Evolutionary conservation across 768 basidiomycete genomes (phyloP).

Genomic region (Austroboletus festivus): DNA sequence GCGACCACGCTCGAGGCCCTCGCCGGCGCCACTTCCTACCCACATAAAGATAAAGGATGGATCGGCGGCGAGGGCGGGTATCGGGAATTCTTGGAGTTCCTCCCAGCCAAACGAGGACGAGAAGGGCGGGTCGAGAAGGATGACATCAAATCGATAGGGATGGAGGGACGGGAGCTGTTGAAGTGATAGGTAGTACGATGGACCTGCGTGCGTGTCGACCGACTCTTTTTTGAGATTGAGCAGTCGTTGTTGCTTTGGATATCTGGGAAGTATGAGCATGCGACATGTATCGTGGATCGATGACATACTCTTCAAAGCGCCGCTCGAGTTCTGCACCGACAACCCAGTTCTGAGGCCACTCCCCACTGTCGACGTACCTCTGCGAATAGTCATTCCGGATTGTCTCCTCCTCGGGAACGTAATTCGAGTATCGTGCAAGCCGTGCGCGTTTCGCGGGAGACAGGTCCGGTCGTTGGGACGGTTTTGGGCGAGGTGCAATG

Average conservation of each 20-base stretch:
- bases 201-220: constrained; percentile 64
- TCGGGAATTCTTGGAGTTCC: constrained; percentile 74
- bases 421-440: constrained; percentile 68
- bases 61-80: constrained; percentile 81
- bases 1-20: constrained; percentile 87
- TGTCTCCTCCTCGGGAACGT: constrained; percentile 92
- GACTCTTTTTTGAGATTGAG: constrained; percentile 79
- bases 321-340: constrained; percentile 84
- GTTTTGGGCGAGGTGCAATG: constrained; percentile 32
- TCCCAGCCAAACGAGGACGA: constrained; percentile 86
- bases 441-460: constrained; percentile 76
- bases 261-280: constrained; percentile 46
- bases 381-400: constrained; percentile 94
- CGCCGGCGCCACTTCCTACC: constrained; percentile 89
- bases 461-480: constrained; percentile 44
- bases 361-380: constrained; percentile 85
- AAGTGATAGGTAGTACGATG: constrained; percentile 69
- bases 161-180: constrained; percentile 54
- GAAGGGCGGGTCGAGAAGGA: constrained; percentile 88
- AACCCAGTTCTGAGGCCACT: constrained; percentile 94
- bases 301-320: constrained; percentile 90
- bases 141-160: constrained; percentile 81
- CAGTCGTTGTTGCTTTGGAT: constrained; percentile 89
- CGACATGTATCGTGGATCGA: not conserved
- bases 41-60: constrained; percentile 94